Evolutionary conservation across 2,329 filamentous ascomycete species (phyloP), one percentile per base, ranked within the genome.

Genomic region (Clonostachys rosea): DNA sequence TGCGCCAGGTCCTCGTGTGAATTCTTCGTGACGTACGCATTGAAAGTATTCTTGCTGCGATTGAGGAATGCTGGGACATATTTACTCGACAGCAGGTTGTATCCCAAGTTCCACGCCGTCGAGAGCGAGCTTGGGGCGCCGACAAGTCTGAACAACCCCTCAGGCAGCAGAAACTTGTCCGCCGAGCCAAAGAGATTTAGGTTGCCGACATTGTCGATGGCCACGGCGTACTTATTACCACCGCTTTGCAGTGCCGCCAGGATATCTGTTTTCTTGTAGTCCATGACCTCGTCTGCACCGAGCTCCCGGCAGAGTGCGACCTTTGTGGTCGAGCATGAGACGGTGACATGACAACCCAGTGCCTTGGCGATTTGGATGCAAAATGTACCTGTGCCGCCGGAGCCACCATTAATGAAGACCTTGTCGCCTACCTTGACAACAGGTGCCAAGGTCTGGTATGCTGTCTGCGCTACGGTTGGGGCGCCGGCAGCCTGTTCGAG

Each of bases 351-450:
- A 47, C 78, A 83, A 1, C 81, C 83, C 5, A 82, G 54, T 0
- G 69, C 64, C 56, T 87, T 87, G 8, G 81, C 83, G 20, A 87
- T 74, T 56, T 87, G 84, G 42, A 87, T 79, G 0, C 71, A 77
- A 50, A 74, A 84, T 0, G 76, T 71, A 2, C 84, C 84, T 2
- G 74, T 75, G 1, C 84, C 84, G 2, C 84, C 84, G 0, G 76
- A 81, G 0, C 82, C 81, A 6, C 81, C 83, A 49, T 86, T 86
- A 58, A 87, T 76, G 49, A 87, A 81, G 12, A 87, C 69, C 54
- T 72, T 76, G 45, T 78, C 72, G 16, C 79, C 79, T 5, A 61
- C 50, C 45, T 70, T 69, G 48, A 77, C 70, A 48, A 73, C 62
- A 3, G 69, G 69, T 40, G 76, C 61, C 33, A 79, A 67, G 40